Percentiles rank a stretch among this genome's conserved stretches.
Evolutionary conservation across 768 basidiomycete species (phyloP).

Genomic region (Mycena rebaudengoi): DNA sequence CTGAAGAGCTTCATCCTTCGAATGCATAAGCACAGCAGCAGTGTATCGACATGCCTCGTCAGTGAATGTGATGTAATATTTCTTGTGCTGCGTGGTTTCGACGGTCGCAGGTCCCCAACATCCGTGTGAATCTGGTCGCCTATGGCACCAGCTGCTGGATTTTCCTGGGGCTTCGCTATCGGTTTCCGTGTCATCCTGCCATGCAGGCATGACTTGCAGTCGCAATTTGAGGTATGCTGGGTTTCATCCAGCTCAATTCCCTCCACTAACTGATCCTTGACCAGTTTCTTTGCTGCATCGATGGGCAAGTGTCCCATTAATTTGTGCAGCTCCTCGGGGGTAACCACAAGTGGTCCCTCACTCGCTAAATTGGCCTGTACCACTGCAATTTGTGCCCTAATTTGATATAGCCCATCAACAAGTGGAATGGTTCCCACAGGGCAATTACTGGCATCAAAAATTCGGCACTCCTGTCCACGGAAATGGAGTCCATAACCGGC

Average conservation of each 20-base stretch:
- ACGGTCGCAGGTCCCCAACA: constrained; percentile 45
- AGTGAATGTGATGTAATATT: constrained; percentile 43
- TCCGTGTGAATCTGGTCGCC: constrained; percentile 44
- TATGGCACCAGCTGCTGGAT: constrained; percentile 25
- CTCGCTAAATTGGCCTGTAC: background rate
- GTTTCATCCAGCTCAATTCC: constrained; percentile 35
- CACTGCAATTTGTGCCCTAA: background rate
- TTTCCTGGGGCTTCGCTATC: constrained; percentile 31
- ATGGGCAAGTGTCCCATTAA: constrained; percentile 36
- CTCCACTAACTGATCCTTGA: constrained; percentile 32
- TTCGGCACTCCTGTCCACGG: constrained; percentile 26
- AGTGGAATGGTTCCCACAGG: constrained; percentile 2
- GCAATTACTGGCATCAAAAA: constrained; percentile 15
- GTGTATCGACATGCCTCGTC: constrained; percentile 39
- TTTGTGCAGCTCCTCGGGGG: constrained; percentile 35
- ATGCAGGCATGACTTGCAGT: constrained; percentile 39
- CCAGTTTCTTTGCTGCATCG: constrained; percentile 31
- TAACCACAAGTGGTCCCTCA: constrained; percentile 1
- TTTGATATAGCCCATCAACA: constrained; percentile 15
- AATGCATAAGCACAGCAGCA: constrained; percentile 29
- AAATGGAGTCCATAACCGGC: constrained; percentile 33
- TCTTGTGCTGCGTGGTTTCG: constrained; percentile 23
- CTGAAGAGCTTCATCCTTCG: constrained; percentile 37
- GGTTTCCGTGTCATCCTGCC: constrained; percentile 37
- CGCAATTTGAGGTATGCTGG: constrained; percentile 20